A percentile compares a stretch with the other conserved stretches of the same genome.
Evolutionary conservation across 768 basidiomycete genomes (phyloP).

Genomic region (Piloderma croceum): DNA sequence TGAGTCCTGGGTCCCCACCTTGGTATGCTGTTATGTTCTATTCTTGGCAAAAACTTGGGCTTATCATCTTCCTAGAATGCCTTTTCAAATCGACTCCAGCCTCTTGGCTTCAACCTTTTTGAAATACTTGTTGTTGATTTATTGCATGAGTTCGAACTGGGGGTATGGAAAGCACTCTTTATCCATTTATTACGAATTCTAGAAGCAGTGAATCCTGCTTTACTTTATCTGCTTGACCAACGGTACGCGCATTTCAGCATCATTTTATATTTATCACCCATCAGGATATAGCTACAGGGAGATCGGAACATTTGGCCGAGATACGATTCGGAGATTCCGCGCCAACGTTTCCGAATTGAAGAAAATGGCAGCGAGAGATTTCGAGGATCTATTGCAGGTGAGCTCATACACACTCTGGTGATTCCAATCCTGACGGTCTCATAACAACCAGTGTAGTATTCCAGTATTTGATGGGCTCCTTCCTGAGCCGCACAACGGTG

Average conservation of each 20-base stretch:
- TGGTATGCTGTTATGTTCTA: conserved; percentile 19
- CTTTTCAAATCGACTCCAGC: conserved; percentile 21
- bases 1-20: conserved; percentile 27
- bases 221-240: conserved; percentile 17
- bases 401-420: not conserved
- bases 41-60: not conserved
- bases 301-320: conserved; percentile 27
- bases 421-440: not conserved
- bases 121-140: conserved; percentile 27
- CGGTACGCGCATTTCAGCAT: conserved; percentile 11
- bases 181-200: conserved; percentile 32
- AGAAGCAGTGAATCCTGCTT: conserved; percentile 12
- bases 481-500: conserved; percentile 17
- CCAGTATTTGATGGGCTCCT: conserved; percentile 31
- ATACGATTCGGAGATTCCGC: conserved; percentile 26
- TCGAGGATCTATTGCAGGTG: conserved; percentile 35
- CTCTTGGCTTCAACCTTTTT: conserved; percentile 21
- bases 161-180: conserved; percentile 32
- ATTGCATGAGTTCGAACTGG: conserved; percentile 35
- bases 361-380: conserved; percentile 31
- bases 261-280: conserved; percentile 1
- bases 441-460: conserved; percentile 24
- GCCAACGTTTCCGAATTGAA: conserved; percentile 32
- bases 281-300: conserved; percentile 21
- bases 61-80: conserved; percentile 25